Base-by-base conservation (phyloP, 2,329 filamentous ascomycete species). In the Cyphellophora attinorum region DNA sequence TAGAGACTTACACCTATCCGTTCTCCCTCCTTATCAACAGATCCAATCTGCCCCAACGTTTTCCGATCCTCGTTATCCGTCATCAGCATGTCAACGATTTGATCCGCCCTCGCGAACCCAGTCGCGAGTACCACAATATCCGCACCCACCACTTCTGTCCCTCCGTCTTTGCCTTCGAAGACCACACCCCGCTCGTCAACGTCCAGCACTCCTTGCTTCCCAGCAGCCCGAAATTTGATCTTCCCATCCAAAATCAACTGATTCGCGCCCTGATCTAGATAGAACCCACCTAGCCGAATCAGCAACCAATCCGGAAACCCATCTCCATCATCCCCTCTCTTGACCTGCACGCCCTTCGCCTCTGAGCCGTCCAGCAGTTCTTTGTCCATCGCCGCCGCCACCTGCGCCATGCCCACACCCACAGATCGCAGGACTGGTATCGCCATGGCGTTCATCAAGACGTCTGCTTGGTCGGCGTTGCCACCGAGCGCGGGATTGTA, bases 71-170 rank as follows among this genome's bases (percentile, higher is more conserved):
- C 61, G n/a, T 68, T 63, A 18, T 77, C 67, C 0, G 79, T 80
- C 13, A 80, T 70, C 19, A 64, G 61, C 12, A 72, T 58, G 2
- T 77, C 72, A 13, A 72, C 71, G 0, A 72, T 76, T 15, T 19
- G 10, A 8, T 66, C 63, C 78, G 84, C 85, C 49, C 80, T 81
- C 41, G 76, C 68, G 45, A 79, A 82, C 3, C 68, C 75, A 0
- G 75, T 79, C 0, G 75, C 75, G 27, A 79, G 63, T 0, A 82
- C 65, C 6, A 82, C 68, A 41, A 79, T 66, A 42, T 81, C 77
- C 0, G 76, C 74, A 11, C 27, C 16, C 3, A 41, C 31, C 8
- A 38, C 12, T 72, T 64, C 51, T 44, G 67, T 64, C 0, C 58
- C 55, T 0, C 75, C 76, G 3, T 31, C 38, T 4, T 17, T 25